These are phyloP conservation scores for Trichomonas vaginalis DNA, from an alignment of 208 protist species.

Conservation along the genomic window DNA sequence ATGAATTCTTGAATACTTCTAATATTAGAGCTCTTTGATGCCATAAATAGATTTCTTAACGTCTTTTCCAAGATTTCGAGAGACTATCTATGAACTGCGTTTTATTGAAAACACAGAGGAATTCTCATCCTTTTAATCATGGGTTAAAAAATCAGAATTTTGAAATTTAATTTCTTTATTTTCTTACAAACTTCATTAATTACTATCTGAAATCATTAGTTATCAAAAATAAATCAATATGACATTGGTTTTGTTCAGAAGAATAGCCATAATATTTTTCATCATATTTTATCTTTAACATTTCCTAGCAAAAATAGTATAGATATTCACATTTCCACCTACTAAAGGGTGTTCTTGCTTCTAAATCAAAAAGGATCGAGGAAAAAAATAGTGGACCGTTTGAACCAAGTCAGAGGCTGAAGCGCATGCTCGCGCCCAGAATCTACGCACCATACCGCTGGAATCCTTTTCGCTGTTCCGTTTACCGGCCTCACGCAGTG, in stretches of 20 bases:
- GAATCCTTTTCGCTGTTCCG: constrained; percentile 19
- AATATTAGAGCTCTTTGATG: neutral
- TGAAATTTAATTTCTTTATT: too few species aligned
- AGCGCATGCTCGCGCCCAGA: neutral
- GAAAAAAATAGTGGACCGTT: neutral
- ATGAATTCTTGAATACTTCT: neutral
- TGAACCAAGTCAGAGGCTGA: neutral
- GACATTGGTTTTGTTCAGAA: too few species aligned
- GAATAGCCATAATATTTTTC: too few species aligned
- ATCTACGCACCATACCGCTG: neutral
- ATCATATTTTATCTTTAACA: too few species aligned
- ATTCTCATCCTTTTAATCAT: too few species aligned
- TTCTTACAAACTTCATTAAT: too few species aligned
- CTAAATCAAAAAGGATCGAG: neutral
- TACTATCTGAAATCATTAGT: too few species aligned
- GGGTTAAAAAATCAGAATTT: too few species aligned
- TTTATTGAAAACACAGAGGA: too few species aligned
- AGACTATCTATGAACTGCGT: too few species aligned
- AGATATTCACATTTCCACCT: neutral
- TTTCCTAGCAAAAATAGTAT: neutral
- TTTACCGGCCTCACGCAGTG: constrained; percentile 19
- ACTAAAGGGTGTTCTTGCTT: neutral
- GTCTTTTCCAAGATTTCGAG: too few species aligned
- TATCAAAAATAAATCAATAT: too few species aligned
- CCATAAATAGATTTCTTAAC: neutral